Conservation (phyloP, 2,329 filamentous ascomycete species). For the Orbilia quercus region DNA sequence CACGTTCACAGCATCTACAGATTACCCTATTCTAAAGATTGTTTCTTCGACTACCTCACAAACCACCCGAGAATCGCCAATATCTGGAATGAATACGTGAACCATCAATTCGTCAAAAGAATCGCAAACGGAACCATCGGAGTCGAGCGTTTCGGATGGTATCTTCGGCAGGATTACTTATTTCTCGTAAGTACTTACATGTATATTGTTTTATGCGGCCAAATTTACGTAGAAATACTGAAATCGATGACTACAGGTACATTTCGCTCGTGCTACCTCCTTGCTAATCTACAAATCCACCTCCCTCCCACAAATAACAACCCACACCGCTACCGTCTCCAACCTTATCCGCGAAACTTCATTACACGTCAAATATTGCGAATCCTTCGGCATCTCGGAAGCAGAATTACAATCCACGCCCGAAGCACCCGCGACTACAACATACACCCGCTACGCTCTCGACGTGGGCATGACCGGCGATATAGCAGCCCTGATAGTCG, state of each 20-base stretch:
- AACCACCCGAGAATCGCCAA: conserved; percentile 77
- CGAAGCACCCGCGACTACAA: conserved; percentile 77
- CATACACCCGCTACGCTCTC: conserved; percentile 86
- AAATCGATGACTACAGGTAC: conserved; percentile 68
- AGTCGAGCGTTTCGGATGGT: conserved; percentile 82
- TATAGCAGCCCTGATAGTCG: conserved; percentile 85
- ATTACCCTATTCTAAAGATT: conserved; percentile 73
- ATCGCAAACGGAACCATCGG: conserved; percentile 81
- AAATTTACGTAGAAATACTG: background rate
- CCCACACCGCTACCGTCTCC: conserved; percentile 76
- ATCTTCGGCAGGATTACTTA: conserved; percentile 91
- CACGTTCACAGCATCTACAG: conserved; percentile 74
- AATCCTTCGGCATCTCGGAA: conserved; percentile 79
- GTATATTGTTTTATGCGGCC: background rate
- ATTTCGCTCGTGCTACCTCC: conserved; percentile 88
- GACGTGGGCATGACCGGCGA: conserved; percentile 89
- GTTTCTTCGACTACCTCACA: conserved; percentile 85
- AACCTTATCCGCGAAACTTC: conserved; percentile 83
- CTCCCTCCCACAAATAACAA: conserved; percentile 74
- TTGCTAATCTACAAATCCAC: conserved; percentile 87
- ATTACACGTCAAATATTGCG: conserved; percentile 84
- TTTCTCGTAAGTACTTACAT: conserved; percentile 77
- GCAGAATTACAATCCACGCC: conserved; percentile 77
- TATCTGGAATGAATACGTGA: conserved; percentile 79
- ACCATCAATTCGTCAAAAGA: conserved; percentile 83